Evolutionary conservation across 2,329 filamentous ascomycete species (phyloP).

Genomic region (Colletotrichum incanum): DNA sequence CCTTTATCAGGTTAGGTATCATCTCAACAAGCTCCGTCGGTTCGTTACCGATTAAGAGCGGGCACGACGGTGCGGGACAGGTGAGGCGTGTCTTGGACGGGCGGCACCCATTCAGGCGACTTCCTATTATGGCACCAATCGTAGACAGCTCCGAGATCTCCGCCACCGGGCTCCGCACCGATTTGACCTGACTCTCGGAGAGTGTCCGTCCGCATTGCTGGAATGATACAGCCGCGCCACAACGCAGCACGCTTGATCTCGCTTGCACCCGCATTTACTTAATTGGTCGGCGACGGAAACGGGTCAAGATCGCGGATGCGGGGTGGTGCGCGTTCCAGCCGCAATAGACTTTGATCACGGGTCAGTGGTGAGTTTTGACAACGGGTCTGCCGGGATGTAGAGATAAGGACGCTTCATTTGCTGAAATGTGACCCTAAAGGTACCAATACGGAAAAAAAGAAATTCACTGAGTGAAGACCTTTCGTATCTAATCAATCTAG

Average conservation of each 20-base stretch:
- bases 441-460: not conserved
- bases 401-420: not conserved
- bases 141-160: constrained; percentile 7
- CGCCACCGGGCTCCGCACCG: constrained; percentile 2
- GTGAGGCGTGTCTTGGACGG: not conserved
- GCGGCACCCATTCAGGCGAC: not conserved
- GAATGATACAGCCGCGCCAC: not conserved
- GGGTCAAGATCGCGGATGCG: not conserved
- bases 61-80: not conserved
- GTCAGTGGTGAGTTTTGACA: not conserved
- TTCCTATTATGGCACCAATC: constrained; percentile 35
- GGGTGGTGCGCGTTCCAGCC: not conserved
- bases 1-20: constrained; percentile 5
- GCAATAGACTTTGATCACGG: not conserved
- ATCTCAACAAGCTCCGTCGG: constrained; percentile 21
- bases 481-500: not conserved
- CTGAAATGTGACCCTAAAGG: too few species aligned
- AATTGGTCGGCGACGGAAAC: not conserved
- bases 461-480: not conserved
- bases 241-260: not conserved
- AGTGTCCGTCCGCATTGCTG: constrained; percentile 24
- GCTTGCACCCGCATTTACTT: not conserved
- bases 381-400: too few species aligned
- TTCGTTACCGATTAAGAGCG: not conserved
- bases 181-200: constrained; percentile 12